Percentiles rank a stretch among this genome's conserved stretches.
Evolutionary conservation across 352 stramenopile genomes (phyloP).

Genomic region (Globisporangium canariense): DNA sequence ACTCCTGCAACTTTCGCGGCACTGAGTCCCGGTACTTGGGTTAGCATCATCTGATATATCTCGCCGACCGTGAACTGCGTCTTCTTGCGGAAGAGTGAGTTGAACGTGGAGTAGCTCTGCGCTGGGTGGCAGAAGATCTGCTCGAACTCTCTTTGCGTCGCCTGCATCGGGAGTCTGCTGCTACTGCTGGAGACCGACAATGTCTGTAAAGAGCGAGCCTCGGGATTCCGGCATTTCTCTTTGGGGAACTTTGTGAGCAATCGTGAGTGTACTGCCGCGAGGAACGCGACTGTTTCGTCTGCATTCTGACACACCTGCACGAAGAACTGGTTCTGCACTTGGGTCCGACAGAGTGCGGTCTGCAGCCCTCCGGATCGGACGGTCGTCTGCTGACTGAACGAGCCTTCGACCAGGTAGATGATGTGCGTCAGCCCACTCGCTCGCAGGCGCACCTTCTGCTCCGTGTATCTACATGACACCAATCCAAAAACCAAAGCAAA

Average conservation of each 20-base stretch:
- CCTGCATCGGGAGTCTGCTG: conserved; percentile 10
- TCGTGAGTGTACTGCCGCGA: conserved; percentile 59
- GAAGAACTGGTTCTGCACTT: conserved; percentile 83
- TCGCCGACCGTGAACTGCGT: conserved; percentile 64
- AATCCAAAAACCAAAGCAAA: background rate
- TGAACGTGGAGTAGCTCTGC: conserved; percentile 58
- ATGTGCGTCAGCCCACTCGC: conserved; percentile 69
- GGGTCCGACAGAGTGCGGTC: conserved; percentile 73
- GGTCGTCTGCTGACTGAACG: conserved; percentile 65
- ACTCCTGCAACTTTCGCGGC: conserved; percentile 49
- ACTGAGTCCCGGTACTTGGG: conserved; percentile 64
- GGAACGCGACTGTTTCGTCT: conserved; percentile 76
- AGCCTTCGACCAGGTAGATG: conserved; percentile 85
- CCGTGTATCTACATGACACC: conserved; percentile 40
- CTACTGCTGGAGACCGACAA: background rate
- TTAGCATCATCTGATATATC: conserved; percentile 83
- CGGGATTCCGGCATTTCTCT: conserved; percentile 31
- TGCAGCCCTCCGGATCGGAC: conserved; percentile 55
- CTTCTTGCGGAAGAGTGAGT: conserved; percentile 75
- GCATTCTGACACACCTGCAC: conserved; percentile 72
- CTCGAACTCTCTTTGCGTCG: conserved; percentile 17
- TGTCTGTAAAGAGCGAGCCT: conserved; percentile 11
- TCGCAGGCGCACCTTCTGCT: conserved; percentile 72
- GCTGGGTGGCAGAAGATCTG: conserved; percentile 45
- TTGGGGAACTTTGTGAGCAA: conserved; percentile 55